Percentiles rank a stretch among this genome's conserved stretches.
These are phyloP conservation scores for Rhizopogon vesiculosus DNA, from an alignment of 768 basidiomycete species.

Conservation along the genomic window DNA sequence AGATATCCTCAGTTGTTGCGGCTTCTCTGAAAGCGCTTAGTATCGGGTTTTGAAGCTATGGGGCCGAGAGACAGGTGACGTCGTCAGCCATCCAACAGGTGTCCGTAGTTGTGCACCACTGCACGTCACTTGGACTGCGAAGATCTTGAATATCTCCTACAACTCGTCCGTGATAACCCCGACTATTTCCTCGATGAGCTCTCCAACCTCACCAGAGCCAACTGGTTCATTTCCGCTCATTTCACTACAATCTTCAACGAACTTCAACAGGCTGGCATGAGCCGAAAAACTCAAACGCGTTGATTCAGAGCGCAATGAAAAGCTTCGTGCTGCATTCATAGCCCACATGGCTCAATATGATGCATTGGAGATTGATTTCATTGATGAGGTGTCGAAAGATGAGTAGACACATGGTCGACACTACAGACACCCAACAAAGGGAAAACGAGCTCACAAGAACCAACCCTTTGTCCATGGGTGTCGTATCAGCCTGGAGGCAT, in stretches of 20 bases:
- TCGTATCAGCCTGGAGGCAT: no score
- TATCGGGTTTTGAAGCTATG: no score
- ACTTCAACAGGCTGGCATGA: constrained; percentile 14
- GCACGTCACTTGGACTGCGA: no score
- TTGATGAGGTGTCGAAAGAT: constrained; percentile 27
- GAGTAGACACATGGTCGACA: constrained; percentile 17
- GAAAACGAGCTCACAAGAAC: neutral
- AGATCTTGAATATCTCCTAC: constrained; percentile 8
- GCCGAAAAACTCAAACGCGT: constrained; percentile 18
- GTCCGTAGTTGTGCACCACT: no score
- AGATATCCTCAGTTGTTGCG: no score
- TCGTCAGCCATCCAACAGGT: no score
- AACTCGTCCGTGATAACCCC: constrained; percentile 15
- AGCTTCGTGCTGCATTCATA: constrained; percentile 12
- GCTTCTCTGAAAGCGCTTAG: no score
- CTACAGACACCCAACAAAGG: constrained; percentile 14
- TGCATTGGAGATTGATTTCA: constrained; percentile 8
- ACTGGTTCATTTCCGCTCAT: constrained; percentile 8
- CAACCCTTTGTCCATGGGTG: no score
- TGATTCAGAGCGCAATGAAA: constrained; percentile 15
- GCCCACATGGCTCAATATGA: constrained; percentile 15
- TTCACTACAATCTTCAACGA: constrained; percentile 18
- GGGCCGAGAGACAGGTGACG: no score
- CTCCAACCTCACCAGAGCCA: neutral
- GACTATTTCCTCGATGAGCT: constrained; percentile 20